Base-by-base conservation (phyloP, 768 basidiomycete genomes). In the Termitomyces sp. region DNA sequence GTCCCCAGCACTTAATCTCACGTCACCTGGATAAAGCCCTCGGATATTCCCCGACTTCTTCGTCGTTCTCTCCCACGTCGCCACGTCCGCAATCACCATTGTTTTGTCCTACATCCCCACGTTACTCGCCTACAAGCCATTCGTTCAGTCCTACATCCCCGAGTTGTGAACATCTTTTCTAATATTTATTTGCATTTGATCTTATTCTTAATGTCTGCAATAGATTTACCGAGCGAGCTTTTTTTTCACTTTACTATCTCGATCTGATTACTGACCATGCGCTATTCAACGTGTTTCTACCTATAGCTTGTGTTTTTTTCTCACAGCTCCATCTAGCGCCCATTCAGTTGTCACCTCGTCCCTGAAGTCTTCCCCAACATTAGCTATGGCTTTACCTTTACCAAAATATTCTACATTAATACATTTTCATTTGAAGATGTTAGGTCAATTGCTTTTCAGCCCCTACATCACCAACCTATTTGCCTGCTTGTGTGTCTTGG, bases 101-200 rank as follows among this genome's bases (percentile, higher is more conserved):
- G 14, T 96, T 90, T 73, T 88, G 85, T 58, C 94, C 93, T 1
- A 92, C 93, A 11, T 93, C 91, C 2, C 94, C 92, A 14, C 81
- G 87, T 1, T 93, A 92, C 66, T 93, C 91, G 11, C 93, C 93
- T 1, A 88, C 92, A 30, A 90, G 88, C 65, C 93, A 93, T 0
- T 90, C 88, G 0, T 96, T 93, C 77, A 92, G 89, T 60, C 92
- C 92, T 21, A 85, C 90, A n/a, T 93, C 91, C n/a, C 94, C 93
- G 11, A 79, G 88, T 68, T 91, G 88, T 90, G 74, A 74, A 87
- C 76, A 44, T 61, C 44, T 48, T 30, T 46, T 10, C 10, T 57
- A 3, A 2, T 58, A 53, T n/a, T 41, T 51, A 59, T 12, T 19
- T 37, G 43, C n/a, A 22, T 37, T 41, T 40, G 46, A 30, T 32